Evolutionary conservation across 371 early-diverging fungal species (phyloP).

Genomic region (Mortierella sp.): DNA sequence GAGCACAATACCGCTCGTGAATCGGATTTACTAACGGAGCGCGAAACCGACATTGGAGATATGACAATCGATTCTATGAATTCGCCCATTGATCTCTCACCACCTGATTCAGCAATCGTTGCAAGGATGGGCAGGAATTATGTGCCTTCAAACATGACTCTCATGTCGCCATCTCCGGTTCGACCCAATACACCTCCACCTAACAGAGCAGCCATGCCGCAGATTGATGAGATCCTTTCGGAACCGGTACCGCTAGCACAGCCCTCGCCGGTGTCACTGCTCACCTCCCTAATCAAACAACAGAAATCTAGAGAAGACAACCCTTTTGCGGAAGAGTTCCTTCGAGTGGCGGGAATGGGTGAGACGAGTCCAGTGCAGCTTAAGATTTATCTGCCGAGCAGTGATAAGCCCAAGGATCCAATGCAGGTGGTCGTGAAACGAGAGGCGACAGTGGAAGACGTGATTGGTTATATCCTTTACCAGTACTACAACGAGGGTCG

Average conservation of each 20-base stretch:
- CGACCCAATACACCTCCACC: conserved; percentile 40
- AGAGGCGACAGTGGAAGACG: conserved; percentile 91
- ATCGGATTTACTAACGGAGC: conserved; percentile 10
- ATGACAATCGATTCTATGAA: conserved; percentile 46
- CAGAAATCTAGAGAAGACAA: conserved; percentile 72
- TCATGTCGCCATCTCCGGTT: conserved; percentile 28
- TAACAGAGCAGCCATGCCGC: conserved; percentile 7
- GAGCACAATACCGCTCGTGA: conserved; percentile 5
- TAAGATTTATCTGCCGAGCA: conserved; percentile 73
- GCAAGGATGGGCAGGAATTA: conserved; percentile 3
- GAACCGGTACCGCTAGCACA: conserved; percentile 23
- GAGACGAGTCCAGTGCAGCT: conserved; percentile 69
- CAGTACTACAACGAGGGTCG: conserved; percentile 80
- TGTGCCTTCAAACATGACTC: not conserved
- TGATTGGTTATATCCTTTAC: conserved; percentile 88
- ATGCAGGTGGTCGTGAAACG: conserved; percentile 79
- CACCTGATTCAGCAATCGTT: conserved; percentile 20
- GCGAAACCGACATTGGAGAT: conserved; percentile 34
- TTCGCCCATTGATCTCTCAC: conserved; percentile 49
- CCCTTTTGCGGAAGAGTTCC: conserved; percentile 79
- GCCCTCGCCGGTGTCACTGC: conserved; percentile 61
- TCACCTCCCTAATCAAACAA: conserved; percentile 72
- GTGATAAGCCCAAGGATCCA: conserved; percentile 65
- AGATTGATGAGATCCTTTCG: conserved; percentile 13
- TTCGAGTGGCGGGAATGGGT: conserved; percentile 64